These are phyloP conservation scores for Falciphora oryzae DNA, from an alignment of 2,329 filamentous ascomycete genomes.

Conservation along the genomic window DNA sequence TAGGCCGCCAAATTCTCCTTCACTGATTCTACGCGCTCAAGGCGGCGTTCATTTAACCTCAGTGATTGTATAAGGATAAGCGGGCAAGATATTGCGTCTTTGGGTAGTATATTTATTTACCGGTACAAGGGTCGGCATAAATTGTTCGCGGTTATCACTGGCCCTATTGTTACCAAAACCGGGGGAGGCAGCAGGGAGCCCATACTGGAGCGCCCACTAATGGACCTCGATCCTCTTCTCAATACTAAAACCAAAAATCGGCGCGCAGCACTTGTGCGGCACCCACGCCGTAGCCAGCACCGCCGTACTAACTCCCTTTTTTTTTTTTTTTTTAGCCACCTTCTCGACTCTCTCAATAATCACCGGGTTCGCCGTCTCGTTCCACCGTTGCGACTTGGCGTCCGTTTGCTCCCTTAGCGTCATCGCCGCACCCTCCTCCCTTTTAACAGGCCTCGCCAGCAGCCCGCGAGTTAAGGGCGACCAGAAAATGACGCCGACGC, in stretches of 20 bases:
- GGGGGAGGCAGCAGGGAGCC: too few relatives aligned
- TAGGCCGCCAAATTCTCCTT: too few relatives aligned
- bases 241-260: constrained; percentile 49
- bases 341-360: constrained; percentile 20
- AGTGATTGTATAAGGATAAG: too few relatives aligned
- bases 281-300: constrained; percentile 54
- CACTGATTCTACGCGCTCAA: too few relatives aligned
- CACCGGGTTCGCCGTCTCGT: constrained; percentile 35
- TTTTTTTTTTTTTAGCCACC: constrained; percentile 32
- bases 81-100: too few relatives aligned
- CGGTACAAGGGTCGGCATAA: too few relatives aligned
- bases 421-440: constrained; percentile 16
- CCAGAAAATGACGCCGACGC: constrained; percentile 31
- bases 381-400: constrained; percentile 30
- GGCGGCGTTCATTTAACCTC: too few relatives aligned
- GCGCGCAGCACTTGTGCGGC: constrained; percentile 38
- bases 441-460: constrained; percentile 20
- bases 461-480: constrained; percentile 27
- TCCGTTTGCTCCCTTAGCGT: constrained; percentile 21
- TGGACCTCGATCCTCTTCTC: constrained; percentile 48
- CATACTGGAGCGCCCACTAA: too few relatives aligned
- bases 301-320: constrained; percentile 51
- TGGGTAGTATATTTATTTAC: too few relatives aligned
- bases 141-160: too few relatives aligned
- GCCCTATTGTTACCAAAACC: too few relatives aligned